Evolutionary conservation across 2,329 filamentous ascomycete genomes (phyloP), one percentile per base, ranked within the genome.

Genomic region (Teratosphaeria zuluensis): DNA sequence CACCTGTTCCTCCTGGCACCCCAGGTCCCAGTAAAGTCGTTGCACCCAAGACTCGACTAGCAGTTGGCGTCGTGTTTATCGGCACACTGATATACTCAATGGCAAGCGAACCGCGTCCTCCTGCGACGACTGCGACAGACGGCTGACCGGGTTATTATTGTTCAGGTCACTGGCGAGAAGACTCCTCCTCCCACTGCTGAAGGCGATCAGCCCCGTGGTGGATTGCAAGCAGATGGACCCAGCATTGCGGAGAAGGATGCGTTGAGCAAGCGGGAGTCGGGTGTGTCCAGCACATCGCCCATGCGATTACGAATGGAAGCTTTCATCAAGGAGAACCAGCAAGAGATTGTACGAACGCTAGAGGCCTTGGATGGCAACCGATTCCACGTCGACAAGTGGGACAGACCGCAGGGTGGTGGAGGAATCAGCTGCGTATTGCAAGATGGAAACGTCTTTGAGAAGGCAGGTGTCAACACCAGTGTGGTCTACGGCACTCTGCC

Each of bases 251-350:
- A 96, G 71, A 85, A 89, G 68, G 94, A 97, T 74, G 85, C 84
- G 63, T 81, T 90, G 62, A 82, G 84, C 65, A 96, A 94, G 76
- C 86, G 88, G 62, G 88, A 94, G 73, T 82, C 84, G 58, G 84
- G 85, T 63, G 81, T 97, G 55, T 87, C 81, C 54, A 81, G 86
- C 59, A 80, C 85, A 67, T 96, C 92, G 14, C 92, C 94, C 1
- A 97, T 99, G 92, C 91, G 94, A 58, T 81, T 99, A 59, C 90
- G 92, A 63, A 97, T 99, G 94, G 94, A 99, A 76, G 85, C 89
- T 68, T 89, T 97, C 72, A 95, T 97, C 75, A 94, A 94, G 74
- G 84, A 91, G 67, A 90, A 97, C 69, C 94, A 99, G 71, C 83
- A 89, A 68, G 83, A 87, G 62, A 99, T 99, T 60, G 88, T 97